phyloP scores from a whole-genome alignment of 805 yeast genomes.

The Pichia nakasei region DNA sequence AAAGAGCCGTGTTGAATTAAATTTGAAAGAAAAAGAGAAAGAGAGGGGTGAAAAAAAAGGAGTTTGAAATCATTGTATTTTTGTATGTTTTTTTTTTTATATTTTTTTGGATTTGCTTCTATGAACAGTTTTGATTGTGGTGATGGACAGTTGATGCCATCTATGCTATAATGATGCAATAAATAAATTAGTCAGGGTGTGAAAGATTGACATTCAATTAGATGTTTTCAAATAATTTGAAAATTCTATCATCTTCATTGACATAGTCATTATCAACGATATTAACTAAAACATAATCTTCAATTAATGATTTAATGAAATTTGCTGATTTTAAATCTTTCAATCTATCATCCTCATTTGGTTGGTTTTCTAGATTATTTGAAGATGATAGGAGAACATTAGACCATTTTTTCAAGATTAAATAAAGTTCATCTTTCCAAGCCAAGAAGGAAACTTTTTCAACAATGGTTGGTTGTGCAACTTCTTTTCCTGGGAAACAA shows the following conservation, averaged over 20 bases:
- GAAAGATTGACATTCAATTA: no score
- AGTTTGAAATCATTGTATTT: no score
- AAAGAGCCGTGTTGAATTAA: slow-evolving; percentile 1
- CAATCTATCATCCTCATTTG: slow-evolving; percentile 14
- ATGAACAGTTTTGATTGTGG: no score
- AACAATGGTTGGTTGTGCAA: slow-evolving; percentile 91
- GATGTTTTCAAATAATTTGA: slow-evolving; percentile 34
- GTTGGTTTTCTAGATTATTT: slow-evolving; percentile 27
- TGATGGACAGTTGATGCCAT: slow-evolving; percentile 14
- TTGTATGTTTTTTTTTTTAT: no score
- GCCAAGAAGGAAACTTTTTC: slow-evolving; percentile 88
- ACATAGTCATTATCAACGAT: slow-evolving; percentile 82
- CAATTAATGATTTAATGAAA: slow-evolving; percentile 39
- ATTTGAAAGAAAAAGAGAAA: no score
- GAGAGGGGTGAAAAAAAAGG: no score
- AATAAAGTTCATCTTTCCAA: slow-evolving; percentile 93
- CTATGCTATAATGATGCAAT: no score
- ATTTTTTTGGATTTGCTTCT: no score
- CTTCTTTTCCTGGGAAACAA: slow-evolving; percentile 91
- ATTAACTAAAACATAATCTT: slow-evolving; percentile 68
- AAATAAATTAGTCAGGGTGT: no score
- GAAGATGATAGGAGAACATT: slow-evolving; percentile 12
- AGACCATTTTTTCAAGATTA: slow-evolving; percentile 74
- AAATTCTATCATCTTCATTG: slow-evolving; percentile 43
- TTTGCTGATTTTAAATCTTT: slow-evolving; percentile 22